Evolutionary conservation across 257 asterid species (phyloP), one percentile per base, ranked within the genome.

Genomic region (Solanum chilense): DNA sequence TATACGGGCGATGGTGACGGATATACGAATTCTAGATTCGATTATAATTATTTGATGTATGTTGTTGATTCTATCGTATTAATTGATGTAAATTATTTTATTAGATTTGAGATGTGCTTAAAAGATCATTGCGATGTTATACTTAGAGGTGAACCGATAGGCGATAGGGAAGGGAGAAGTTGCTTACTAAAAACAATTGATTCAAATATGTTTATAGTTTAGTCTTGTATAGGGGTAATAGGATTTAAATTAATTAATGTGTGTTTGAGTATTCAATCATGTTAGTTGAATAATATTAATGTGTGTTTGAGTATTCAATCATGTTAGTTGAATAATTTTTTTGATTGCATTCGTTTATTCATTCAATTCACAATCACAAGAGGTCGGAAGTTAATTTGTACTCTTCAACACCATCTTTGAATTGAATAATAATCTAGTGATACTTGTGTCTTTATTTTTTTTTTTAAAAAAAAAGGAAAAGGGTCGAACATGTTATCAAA

Each of bases 231-330:
- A 16, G 23, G 1, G 9, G 0, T 16, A 52, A 52, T 52, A 52
- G 23, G 9, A 52, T 0, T 9, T 52, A 52, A 0, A 1, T 52
- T 52, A 52, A 9, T 16, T 16, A 52, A 52, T 0, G 0, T 16
- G 18, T 6, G 0, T 52, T 1, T 6, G 60, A 0, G 0, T 16
- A 16, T 16, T 52, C 2, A 21, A 52, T 16, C 60, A 52, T 16
- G 1, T 2, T 12, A 66, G 10, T 66, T 66, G 37, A 66, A 66
- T 66, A 25, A 12, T 13, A 9, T 16, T 16, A 52, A 52, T 0
- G 0, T 16, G 18, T 6, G 0, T 52, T 1, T 6, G 60, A 0
- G 0, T 16, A 16, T 16, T 52, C 2, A 21, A 52, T 16, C 60
- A 52, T 16, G 1, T 2, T 12, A 66, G 10, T 66, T 66, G 37